A percentile compares a stretch with the other conserved stretches of the same genome.
Evolutionary conservation across 2,329 filamentous ascomycete species (phyloP).

Genomic region (Microcyclosporella mali): DNA sequence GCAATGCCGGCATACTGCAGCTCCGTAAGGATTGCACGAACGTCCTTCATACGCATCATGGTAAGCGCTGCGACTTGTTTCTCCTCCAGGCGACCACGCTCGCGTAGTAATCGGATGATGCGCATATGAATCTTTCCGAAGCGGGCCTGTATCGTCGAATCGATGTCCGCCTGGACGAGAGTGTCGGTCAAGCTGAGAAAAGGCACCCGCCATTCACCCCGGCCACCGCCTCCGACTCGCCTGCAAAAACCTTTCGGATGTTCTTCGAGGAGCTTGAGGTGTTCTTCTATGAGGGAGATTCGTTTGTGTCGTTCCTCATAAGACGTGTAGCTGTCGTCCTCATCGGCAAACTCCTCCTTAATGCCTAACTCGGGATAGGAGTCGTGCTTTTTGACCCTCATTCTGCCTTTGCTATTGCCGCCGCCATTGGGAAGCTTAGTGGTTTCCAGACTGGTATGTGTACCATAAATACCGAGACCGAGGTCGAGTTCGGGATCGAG

Average conservation of each 20-base stretch:
- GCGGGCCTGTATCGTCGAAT: constrained; percentile 70
- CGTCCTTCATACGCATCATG: constrained; percentile 76
- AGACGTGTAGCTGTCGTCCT: constrained; percentile 24
- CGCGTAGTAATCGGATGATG: constrained; percentile 75
- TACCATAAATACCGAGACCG: constrained; percentile 22
- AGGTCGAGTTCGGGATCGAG: constrained; percentile 38
- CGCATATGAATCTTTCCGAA: constrained; percentile 73
- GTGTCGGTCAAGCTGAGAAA: constrained; percentile 66
- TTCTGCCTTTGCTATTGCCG: constrained; percentile 25
- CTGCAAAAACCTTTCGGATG: constrained; percentile 63
- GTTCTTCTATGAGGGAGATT: constrained; percentile 59
- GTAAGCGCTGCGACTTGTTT: constrained; percentile 75
- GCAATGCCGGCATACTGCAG: constrained; percentile 83
- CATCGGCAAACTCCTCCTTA: constrained; percentile 24
- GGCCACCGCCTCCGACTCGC: constrained; percentile 58
- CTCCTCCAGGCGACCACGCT: constrained; percentile 91
- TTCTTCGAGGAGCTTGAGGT: constrained; percentile 66
- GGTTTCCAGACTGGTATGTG: constrained; percentile 11
- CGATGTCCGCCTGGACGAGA: constrained; percentile 71
- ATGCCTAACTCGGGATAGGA: constrained; percentile 26
- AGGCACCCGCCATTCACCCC: constrained; percentile 74
- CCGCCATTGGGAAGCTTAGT: constrained; percentile 20
- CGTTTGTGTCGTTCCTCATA: constrained; percentile 36
- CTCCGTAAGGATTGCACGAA: constrained; percentile 75
- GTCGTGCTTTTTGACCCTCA: constrained; percentile 14